A percentile compares a stretch with the other conserved stretches of the same genome.
Evolutionary conservation across 108 stramenopile genomes (phyloP).

Genomic region (Nannochloropsis gaditana): DNA sequence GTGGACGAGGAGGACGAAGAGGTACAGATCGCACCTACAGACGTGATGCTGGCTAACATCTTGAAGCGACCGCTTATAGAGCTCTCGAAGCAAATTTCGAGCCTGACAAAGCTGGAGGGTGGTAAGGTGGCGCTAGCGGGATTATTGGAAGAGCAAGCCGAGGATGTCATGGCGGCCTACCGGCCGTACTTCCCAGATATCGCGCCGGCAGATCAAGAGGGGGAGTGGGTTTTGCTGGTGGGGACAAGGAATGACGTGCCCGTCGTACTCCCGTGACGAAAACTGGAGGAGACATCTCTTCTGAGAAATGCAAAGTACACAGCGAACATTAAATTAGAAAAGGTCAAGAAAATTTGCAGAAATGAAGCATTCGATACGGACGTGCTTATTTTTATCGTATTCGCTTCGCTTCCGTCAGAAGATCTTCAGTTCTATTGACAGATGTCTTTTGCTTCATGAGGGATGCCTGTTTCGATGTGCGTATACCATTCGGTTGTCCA

Average conservation of each 20-base stretch:
- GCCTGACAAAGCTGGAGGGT: slow-evolving; percentile 21
- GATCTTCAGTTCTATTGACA: too few relatives aligned
- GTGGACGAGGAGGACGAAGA: slow-evolving; percentile 1
- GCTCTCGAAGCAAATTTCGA: neutral
- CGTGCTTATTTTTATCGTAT: too few relatives aligned
- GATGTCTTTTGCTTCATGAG: too few relatives aligned
- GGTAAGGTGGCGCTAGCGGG: slow-evolving; percentile 19
- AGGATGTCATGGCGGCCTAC: slow-evolving; percentile 19
- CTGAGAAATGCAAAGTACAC: too few relatives aligned
- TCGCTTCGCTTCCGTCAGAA: too few relatives aligned
- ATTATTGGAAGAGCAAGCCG: slow-evolving; percentile 17
- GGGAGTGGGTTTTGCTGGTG: slow-evolving; percentile 22
- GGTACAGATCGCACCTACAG: neutral
- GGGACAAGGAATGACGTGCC: slow-evolving; percentile 5
- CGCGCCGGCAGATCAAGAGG: neutral
- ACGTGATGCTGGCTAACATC: slow-evolving; percentile 24
- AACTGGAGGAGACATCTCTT: too few relatives aligned
- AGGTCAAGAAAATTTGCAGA: too few relatives aligned
- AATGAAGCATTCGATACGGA: too few relatives aligned
- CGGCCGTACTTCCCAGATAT: slow-evolving; percentile 19
- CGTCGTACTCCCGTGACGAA: neutral
- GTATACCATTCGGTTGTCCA: neutral
- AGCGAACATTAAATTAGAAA: too few relatives aligned
- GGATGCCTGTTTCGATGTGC: neutral
- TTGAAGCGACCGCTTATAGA: neutral